These are phyloP conservation scores for Pezicula neosporulosa DNA, from an alignment of 2,329 filamentous ascomycete species.

Conservation along the genomic window DNA sequence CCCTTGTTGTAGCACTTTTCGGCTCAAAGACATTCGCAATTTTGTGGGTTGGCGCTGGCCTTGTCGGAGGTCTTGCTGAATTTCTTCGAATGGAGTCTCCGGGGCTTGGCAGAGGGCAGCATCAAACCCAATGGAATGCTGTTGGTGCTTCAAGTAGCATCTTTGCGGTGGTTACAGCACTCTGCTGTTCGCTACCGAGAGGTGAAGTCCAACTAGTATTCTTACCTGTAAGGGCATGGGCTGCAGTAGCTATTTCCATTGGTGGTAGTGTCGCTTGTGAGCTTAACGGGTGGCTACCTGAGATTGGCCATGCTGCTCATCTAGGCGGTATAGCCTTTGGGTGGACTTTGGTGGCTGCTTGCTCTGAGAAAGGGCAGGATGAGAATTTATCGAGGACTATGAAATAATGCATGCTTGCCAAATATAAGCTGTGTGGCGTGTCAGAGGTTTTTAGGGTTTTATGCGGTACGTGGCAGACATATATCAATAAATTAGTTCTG, in stretches of 20 bases:
- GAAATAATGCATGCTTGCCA: too few relatives aligned
- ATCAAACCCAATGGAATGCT: neutral
- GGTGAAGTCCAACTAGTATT: conserved; percentile 1
- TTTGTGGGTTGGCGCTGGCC: conserved; percentile 12
- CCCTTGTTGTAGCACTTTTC: conserved; percentile 7
- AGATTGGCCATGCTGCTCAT: conserved; percentile 13
- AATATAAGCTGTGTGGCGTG: too few relatives aligned
- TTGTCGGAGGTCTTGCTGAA: conserved; percentile 9
- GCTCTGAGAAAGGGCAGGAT: too few relatives aligned
- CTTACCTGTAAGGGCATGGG: conserved; percentile 10
- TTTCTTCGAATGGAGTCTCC: neutral
- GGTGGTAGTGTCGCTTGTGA: conserved; percentile 8
- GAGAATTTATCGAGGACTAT: too few relatives aligned
- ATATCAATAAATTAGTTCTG: too few relatives aligned
- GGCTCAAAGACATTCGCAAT: conserved; percentile 7
- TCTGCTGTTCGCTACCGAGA: conserved; percentile 2
- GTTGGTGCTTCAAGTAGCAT: conserved; percentile 12
- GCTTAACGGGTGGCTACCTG: conserved; percentile 3
- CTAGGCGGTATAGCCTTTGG: conserved; percentile 10
- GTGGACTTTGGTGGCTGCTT: neutral
- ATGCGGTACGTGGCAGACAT: too few relatives aligned
- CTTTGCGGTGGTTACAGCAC: conserved; percentile 5
- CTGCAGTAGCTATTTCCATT: neutral
- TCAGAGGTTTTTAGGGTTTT: too few relatives aligned
- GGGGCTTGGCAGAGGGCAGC: too few relatives aligned